Conservation (phyloP, 169 alveolate genomes). For the Cryptosporidium viatorum region DNA sequence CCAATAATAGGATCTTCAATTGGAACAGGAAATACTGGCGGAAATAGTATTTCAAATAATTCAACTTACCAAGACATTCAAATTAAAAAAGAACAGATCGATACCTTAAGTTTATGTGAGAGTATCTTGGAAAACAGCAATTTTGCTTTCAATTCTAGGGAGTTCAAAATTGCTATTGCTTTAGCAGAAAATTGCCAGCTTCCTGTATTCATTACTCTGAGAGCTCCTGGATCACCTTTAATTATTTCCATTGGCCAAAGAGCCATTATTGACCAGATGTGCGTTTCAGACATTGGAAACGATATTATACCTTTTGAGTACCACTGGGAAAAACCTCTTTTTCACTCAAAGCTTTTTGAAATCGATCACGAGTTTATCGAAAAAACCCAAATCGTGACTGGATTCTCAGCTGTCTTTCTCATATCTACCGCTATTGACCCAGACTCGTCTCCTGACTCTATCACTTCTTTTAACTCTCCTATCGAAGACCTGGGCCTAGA, state of each 20-base stretch:
- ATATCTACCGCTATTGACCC: constrained; percentile 7
- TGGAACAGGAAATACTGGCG: neutral
- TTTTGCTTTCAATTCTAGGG: constrained; percentile 66
- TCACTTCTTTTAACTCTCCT: constrained; percentile 13
- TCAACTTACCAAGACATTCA: constrained; percentile 66
- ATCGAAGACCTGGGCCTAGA: neutral
- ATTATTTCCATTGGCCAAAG: constrained; percentile 73
- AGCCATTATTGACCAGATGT: constrained; percentile 61
- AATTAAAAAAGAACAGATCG: constrained; percentile 64
- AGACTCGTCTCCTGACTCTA: neutral
- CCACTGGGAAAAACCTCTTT: constrained; percentile 50
- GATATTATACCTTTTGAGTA: constrained; percentile 44
- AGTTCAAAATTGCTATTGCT: constrained; percentile 67
- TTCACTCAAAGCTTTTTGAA: constrained; percentile 14
- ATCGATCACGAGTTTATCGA: constrained; percentile 32
- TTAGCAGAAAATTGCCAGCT: constrained; percentile 70
- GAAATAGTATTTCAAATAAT: constrained; percentile 1
- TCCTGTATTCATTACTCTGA: constrained; percentile 53
- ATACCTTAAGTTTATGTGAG: constrained; percentile 32
- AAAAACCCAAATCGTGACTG: constrained; percentile 44
- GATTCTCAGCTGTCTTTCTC: constrained; percentile 69
- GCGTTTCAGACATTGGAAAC: constrained; percentile 12
- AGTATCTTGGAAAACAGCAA: constrained; percentile 18
- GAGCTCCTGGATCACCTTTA: constrained; percentile 64
- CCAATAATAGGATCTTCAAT: neutral